Conservation (phyloP, 148 eudicot species). For the Nepenthes gracilis region DNA sequence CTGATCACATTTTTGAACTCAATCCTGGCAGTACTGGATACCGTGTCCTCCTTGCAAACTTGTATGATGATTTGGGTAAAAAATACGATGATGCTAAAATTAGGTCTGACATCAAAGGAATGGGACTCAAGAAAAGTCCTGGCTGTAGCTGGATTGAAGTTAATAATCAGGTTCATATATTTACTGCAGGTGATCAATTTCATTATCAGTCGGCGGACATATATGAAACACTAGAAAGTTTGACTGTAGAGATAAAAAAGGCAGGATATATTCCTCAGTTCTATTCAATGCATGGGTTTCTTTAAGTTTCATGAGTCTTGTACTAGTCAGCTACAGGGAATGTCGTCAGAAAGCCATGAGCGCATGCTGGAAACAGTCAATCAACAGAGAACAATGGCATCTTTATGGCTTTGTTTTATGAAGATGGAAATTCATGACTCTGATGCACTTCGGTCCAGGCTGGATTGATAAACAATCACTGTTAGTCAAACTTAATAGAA, state of each 20-base stretch:
- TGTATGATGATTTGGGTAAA: constrained; percentile 26
- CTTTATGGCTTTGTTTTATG: too few species aligned
- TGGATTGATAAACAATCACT: too few species aligned
- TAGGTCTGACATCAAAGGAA: constrained; percentile 23
- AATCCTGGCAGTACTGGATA: constrained; percentile 30
- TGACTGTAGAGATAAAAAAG: constrained; percentile 22
- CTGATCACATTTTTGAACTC: constrained; percentile 26
- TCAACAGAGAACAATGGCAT: too few species aligned
- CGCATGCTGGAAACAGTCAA: too few species aligned
- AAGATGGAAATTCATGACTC: too few species aligned
- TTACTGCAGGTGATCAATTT: constrained; percentile 25
- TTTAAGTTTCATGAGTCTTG: constrained; percentile 10
- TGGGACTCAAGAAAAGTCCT: constrained; percentile 28
- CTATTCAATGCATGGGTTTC: not conserved
- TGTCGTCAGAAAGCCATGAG: too few species aligned
- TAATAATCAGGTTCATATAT: constrained; percentile 24
- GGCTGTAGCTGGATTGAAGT: constrained; percentile 41
- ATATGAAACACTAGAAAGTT: constrained; percentile 13
- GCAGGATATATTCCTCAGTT: constrained; percentile 19
- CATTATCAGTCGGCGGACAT: constrained; percentile 13
- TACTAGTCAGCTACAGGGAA: too few species aligned
- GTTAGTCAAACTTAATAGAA: too few species aligned
- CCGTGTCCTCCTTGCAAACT: constrained; percentile 38
- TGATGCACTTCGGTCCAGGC: too few species aligned
- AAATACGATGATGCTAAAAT: constrained; percentile 19